phyloP scores from a whole-genome alignment of 805 yeast species.

The Spathaspora arborariae region DNA sequence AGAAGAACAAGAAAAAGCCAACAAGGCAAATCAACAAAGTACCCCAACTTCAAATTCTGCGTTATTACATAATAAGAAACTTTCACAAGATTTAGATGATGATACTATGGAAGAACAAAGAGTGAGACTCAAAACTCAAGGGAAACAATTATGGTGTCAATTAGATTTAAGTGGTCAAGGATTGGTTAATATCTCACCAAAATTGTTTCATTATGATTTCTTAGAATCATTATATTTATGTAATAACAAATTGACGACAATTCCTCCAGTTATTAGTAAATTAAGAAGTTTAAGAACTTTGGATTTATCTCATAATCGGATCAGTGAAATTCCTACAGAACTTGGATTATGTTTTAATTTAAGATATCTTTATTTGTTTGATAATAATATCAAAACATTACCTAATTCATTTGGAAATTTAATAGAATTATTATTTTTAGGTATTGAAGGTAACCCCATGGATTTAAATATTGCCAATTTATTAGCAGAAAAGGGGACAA shows the following conservation, averaged over 20 bases:
- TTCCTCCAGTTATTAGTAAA: slow-evolving; percentile 68
- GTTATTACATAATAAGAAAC: slow-evolving; percentile 41
- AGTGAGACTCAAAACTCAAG: slow-evolving; percentile 53
- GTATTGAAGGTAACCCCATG: slow-evolving; percentile 90
- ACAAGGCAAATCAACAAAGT: slow-evolving; percentile 12
- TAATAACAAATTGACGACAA: slow-evolving; percentile 68
- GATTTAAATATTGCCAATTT: slow-evolving; percentile 61
- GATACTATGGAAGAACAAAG: slow-evolving; percentile 52
- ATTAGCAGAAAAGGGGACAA: slow-evolving; percentile 77
- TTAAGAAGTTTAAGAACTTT: slow-evolving; percentile 74
- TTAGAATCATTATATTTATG: slow-evolving; percentile 82
- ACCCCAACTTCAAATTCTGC: slow-evolving; percentile 36
- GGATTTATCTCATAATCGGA: slow-evolving; percentile 76
- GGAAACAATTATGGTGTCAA: slow-evolving; percentile 90
- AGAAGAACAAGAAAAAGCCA: slow-evolving; percentile 44
- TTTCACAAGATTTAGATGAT: slow-evolving; percentile 50
- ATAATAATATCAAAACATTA: slow-evolving; percentile 69
- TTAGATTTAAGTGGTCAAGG: slow-evolving; percentile 91
- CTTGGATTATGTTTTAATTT: slow-evolving; percentile 79
- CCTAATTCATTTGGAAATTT: slow-evolving; percentile 86
- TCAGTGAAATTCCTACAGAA: slow-evolving; percentile 74
- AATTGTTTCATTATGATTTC: slow-evolving; percentile 75
- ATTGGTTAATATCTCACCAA: slow-evolving; percentile 62
- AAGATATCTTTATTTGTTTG: slow-evolving; percentile 81
- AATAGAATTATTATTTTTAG: slow-evolving; percentile 79